Evolutionary conservation across 192 early-diverging fungal species (phyloP).

Genomic region (Chytriomyces hyalinus): DNA sequence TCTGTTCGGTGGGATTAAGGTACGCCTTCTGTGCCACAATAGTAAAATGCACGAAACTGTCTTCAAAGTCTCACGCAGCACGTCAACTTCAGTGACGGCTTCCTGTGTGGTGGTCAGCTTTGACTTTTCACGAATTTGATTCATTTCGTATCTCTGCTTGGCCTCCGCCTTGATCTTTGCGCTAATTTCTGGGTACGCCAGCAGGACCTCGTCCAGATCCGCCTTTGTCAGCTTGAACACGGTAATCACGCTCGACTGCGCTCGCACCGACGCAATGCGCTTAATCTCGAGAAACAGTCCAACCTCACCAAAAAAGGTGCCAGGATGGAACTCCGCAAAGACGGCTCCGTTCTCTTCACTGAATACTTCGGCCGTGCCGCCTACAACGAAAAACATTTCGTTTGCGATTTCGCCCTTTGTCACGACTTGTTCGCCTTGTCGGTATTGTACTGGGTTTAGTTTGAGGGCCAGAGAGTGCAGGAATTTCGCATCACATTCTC

Average conservation of each 20-base stretch:
- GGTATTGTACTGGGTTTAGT: slow-evolving; percentile 55
- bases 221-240: slow-evolving; percentile 57
- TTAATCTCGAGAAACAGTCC: slow-evolving; percentile 54
- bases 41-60: slow-evolving; percentile 24
- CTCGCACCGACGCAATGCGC: slow-evolving; percentile 59
- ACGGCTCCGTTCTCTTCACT: slow-evolving; percentile 48
- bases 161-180: slow-evolving; percentile 57
- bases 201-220: slow-evolving; percentile 52
- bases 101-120: slow-evolving; percentile 44
- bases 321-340: slow-evolving; percentile 57
- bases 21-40: slow-evolving; percentile 1
- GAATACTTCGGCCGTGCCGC: slow-evolving; percentile 56
- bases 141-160: slow-evolving; percentile 48
- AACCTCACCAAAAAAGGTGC: slow-evolving; percentile 62
- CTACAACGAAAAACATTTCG: slow-evolving; percentile 62
- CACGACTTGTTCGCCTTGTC: slow-evolving; percentile 47
- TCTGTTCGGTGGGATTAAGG: slow-evolving; percentile 29
- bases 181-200: slow-evolving; percentile 52
- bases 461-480: slow-evolving; percentile 56
- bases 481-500: slow-evolving; percentile 58
- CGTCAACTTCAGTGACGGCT: slow-evolving; percentile 56
- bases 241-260: slow-evolving; percentile 37
- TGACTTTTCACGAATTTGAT: slow-evolving; percentile 51
- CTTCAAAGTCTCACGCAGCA: slow-evolving; percentile 61
- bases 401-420: slow-evolving; percentile 54